Conservation (phyloP, 306 rosid genomes). For the Gynostemma pentaphyllum region DNA sequence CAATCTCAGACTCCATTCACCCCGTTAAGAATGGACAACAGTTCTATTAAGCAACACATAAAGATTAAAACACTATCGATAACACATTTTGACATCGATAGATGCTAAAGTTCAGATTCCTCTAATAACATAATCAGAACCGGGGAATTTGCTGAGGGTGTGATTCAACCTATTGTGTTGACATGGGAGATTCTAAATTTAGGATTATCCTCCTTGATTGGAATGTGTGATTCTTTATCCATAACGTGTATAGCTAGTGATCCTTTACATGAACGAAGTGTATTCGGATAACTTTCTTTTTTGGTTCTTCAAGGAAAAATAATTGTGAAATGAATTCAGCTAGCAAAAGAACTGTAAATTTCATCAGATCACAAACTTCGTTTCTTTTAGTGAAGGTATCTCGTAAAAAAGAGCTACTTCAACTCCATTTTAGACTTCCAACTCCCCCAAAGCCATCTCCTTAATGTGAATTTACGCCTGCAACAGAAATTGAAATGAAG, state of each 20-base stretch:
- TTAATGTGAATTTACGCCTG: neutral
- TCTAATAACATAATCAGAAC: no score
- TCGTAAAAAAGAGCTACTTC: neutral
- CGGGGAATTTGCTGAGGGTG: neutral
- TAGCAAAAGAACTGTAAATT: neutral
- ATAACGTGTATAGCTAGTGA: neutral
- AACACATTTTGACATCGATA: neutral
- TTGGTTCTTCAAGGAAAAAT: neutral
- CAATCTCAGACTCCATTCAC: no score
- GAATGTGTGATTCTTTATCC: neutral
- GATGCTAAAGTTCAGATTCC: neutral
- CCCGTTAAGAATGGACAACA: no score
- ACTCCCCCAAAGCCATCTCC: neutral
- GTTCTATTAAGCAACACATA: no score
- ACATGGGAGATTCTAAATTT: neutral
- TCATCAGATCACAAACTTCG: neutral
- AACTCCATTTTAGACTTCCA: neutral
- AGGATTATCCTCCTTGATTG: neutral
- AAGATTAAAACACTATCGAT: neutral
- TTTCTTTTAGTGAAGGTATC: neutral
- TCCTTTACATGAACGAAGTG: neutral
- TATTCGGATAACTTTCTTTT: neutral
- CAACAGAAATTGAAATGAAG: neutral
- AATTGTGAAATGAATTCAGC: neutral
- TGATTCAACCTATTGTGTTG: neutral